Base-by-base conservation (phyloP, 768 basidiomycete genomes). In the Kwoniella pini region DNA sequence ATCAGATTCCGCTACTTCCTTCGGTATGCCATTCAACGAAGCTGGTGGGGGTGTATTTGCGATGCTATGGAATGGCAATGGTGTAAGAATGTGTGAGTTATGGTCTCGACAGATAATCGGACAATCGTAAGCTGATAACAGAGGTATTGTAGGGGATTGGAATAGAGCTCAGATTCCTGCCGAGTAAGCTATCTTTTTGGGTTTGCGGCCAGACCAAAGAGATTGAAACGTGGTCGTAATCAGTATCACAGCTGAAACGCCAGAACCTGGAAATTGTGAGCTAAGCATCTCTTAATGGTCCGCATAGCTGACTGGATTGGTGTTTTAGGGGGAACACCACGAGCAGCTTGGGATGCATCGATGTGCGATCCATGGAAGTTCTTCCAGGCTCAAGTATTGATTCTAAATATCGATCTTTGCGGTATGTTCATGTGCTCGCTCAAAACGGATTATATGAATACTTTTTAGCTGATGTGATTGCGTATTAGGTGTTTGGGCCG, bases 21-120 rank as follows among this genome's bases (percentile, higher is more conserved):
- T 89, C 77, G 91, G 91, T 0, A 86, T 87, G 36, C 84, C 83
- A 53, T 92, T 92, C 72, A 91, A 92, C 62, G 82, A 83, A 0
- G 85, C 85, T 70, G 85, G 87, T 10, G 91, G 91, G 4, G 91
- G 91, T 2, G 86, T 91, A 2, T 92, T 90, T 73, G 90, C 86
- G 1, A 90, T 91, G 88, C 87, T 88, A 68, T 93, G 91, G 91
- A 88, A 91, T 70, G 83, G 85, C 60, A 82, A 81, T 61, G 84
- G 82, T 12, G 80, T 85, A 60, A 69, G 71, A 26, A 80, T 84
- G 61, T 86, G 84, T 79, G 43, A 43, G 57, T n/a, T n/a, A n/a
- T 51, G 30, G 5, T 15, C 26, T 40, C 22, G 42, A 7, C 19
- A 13, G 7, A 22, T n/a, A 52, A 28, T 13, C 21, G 50, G 31